A percentile compares a stretch with the other conserved stretches of the same genome.
These are phyloP conservation scores for Coniochaeta pulveracea DNA, from an alignment of 2,329 filamentous ascomycete species.

Conservation along the genomic window DNA sequence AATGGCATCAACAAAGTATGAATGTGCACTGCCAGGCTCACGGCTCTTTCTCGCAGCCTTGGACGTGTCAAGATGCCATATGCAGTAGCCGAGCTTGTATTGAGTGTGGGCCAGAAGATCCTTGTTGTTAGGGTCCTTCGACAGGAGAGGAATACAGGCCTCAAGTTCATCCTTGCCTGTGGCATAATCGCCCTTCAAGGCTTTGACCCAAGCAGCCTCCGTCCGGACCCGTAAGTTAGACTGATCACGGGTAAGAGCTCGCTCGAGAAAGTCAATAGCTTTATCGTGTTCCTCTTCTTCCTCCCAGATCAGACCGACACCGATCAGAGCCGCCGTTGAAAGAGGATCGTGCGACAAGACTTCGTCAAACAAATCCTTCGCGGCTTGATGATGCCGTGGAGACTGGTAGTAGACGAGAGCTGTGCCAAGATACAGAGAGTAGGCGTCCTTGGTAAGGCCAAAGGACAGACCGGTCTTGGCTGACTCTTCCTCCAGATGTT, in stretches of 20 bases:
- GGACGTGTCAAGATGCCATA: conserved; percentile 75
- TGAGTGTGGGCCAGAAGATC: conserved; percentile 77
- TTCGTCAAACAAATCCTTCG: conserved; percentile 72
- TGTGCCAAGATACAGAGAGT: conserved; percentile 73
- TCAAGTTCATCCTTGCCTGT: conserved; percentile 60
- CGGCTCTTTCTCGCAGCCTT: conserved; percentile 67
- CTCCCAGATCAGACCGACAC: conserved; percentile 82
- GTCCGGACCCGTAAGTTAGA: conserved; percentile 68
- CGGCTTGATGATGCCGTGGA: conserved; percentile 80
- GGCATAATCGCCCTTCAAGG: conserved; percentile 65
- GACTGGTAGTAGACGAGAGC: conserved; percentile 83
- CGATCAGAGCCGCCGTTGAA: conserved; percentile 74
- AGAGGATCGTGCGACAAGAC: conserved; percentile 66
- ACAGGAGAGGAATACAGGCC: conserved; percentile 53
- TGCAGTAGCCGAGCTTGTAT: conserved; percentile 75
- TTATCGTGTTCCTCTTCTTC: conserved; percentile 82
- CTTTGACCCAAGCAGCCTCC: conserved; percentile 88
- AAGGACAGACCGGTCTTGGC: conserved; percentile 59
- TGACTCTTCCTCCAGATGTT: conserved; percentile 46
- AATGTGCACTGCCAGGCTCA: conserved; percentile 62
- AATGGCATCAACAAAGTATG: conserved; percentile 70
- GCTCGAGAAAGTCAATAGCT: conserved; percentile 68
- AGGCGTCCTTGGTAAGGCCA: conserved; percentile 58
- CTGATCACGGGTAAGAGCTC: conserved; percentile 63
- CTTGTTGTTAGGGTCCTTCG: conserved; percentile 43